Percentiles rank a stretch among this genome's conserved stretches.
Evolutionary conservation across 352 stramenopile species (phyloP).

Genomic region (Pythium biforme): DNA sequence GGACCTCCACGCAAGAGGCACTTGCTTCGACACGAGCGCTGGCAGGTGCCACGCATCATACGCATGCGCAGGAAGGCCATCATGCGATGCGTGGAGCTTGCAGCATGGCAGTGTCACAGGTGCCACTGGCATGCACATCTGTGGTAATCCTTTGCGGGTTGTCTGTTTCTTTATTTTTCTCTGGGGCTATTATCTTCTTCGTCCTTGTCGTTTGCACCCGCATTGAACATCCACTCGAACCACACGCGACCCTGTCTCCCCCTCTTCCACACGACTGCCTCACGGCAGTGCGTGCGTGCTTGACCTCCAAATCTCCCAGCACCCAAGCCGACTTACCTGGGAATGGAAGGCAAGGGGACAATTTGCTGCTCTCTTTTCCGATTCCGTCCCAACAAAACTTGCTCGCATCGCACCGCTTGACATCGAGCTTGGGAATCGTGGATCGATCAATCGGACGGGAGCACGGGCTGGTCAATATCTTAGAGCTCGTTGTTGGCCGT

Average conservation of each 20-base stretch:
- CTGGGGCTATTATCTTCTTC: neutral
- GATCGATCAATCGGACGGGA: neutral
- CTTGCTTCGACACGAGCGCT: too few species aligned
- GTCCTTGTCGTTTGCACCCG: neutral
- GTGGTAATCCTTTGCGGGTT: too few species aligned
- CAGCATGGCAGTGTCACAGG: neutral
- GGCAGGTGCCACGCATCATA: neutral
- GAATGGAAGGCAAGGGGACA: too few species aligned
- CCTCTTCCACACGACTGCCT: neutral
- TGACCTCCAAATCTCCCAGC: neutral
- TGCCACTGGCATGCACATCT: too few species aligned
- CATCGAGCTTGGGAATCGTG: neutral
- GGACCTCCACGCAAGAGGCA: neutral
- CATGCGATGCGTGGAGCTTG: too few species aligned
- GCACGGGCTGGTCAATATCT: conserved; percentile 9
- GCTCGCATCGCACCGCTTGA: neutral
- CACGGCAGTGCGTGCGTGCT: neutral
- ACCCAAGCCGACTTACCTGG: neutral
- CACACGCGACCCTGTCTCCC: neutral
- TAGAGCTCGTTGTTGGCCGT: conserved; percentile 34
- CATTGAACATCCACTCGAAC: neutral
- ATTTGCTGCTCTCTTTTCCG: neutral
- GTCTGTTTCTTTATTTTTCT: conserved; percentile 3
- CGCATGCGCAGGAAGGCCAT: neutral
- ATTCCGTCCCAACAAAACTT: neutral